Conservation (phyloP, 2,329 filamentous ascomycete genomes). For the Diaporthe caulivora region DNA sequence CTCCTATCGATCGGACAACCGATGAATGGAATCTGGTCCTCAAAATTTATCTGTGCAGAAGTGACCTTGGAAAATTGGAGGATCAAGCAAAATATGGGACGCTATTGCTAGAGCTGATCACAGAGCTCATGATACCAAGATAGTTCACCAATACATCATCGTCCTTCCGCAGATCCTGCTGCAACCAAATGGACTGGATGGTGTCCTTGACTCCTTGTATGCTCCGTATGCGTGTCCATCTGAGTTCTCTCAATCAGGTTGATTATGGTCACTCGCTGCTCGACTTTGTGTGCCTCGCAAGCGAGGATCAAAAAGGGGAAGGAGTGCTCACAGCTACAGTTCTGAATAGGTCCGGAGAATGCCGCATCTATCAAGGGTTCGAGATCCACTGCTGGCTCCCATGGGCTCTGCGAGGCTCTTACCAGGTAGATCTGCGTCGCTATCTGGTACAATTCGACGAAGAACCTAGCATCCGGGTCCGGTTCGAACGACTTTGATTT, state of each 20-base stretch:
- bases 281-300: background rate
- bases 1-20: too few relatives aligned
- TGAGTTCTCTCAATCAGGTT: conserved; percentile 8
- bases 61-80: too few relatives aligned
- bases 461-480: background rate
- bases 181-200: conserved; percentile 50
- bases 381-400: background rate
- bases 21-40: too few relatives aligned
- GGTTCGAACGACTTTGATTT: background rate
- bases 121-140: conserved; percentile 42
- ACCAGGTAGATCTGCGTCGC: conserved; percentile 2
- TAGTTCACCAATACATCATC: conserved; percentile 48
- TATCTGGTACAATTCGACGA: conserved; percentile 4
- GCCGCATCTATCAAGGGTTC: background rate
- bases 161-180: conserved; percentile 50
- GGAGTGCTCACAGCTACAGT: conserved; percentile 11
- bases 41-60: too few relatives aligned
- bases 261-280: conserved; percentile 4
- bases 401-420: background rate
- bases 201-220: conserved; percentile 16
- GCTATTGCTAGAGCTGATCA: conserved; percentile 42
- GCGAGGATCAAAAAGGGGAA: conserved; percentile 6
- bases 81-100: background rate
- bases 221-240: conserved; percentile 2
- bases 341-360: background rate